Conservation (phyloP, 2,329 filamentous ascomycete species). For the Xylaria hypoxylon region DNA sequence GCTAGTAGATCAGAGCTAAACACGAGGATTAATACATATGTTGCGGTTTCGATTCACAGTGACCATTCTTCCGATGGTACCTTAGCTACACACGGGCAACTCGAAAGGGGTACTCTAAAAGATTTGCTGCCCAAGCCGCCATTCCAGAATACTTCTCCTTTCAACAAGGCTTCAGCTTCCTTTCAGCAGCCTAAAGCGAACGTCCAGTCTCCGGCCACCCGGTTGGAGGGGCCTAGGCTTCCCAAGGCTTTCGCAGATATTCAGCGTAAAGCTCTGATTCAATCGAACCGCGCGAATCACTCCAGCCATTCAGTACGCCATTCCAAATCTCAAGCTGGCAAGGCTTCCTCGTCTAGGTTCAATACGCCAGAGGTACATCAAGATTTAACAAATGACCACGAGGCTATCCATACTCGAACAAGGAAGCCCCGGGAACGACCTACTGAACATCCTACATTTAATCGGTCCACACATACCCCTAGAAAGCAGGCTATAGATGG, state of each 20-base stretch:
- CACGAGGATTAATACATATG: background rate
- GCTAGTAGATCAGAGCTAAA: background rate
- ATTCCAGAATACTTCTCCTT: conserved; percentile 7
- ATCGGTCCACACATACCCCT: background rate
- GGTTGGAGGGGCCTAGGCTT: conserved; percentile 14
- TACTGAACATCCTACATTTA: background rate
- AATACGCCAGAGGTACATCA: background rate
- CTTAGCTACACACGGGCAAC: background rate
- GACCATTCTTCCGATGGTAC: background rate
- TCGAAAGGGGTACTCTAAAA: background rate
- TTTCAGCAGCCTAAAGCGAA: background rate
- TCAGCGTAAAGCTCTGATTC: conserved; percentile 38
- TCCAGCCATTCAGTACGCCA: background rate
- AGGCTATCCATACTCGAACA: background rate
- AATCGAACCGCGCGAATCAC: conserved; percentile 21
- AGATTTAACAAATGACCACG: background rate
- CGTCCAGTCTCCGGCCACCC: conserved; percentile 4
- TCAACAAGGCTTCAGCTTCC: background rate
- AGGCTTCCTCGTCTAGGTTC: conserved; percentile 3
- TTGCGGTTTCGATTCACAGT: conserved; percentile 1
- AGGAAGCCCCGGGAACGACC: background rate
- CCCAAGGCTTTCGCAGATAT: conserved; percentile 31
- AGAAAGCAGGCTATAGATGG: background rate
- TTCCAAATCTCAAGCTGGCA: background rate
- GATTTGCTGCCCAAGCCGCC: background rate